Base-by-base conservation (phyloP, 2,329 filamentous ascomycete species). In the Colletotrichum euphorbiae region DNA sequence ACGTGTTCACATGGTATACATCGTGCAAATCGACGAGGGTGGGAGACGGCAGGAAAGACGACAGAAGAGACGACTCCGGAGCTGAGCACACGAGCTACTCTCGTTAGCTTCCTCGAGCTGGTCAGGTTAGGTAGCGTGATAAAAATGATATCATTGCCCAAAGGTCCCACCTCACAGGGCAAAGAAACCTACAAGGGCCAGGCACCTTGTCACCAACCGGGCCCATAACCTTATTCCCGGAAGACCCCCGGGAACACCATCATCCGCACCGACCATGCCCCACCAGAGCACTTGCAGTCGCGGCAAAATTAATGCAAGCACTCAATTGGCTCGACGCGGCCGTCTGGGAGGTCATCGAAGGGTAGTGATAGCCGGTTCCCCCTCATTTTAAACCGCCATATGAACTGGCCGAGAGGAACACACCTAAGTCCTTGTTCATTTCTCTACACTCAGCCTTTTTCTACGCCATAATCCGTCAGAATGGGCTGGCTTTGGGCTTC, bases 401-500 rank as follows among this genome's bases (percentile, higher is more conserved):
- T 46, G 19, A 42, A 36, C 48, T 48, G 21, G 42, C 28, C 15
- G 31, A 56, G 51, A 28, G 52, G 13, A 24, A 12, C 11, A 50
- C 12, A 28, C 33, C 4, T 11, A 4, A 9, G 13, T 13, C 6
- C n/a, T 31, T 13, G 24, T 13, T 33, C n/a, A 11, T 2, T 19
- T 21, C 15, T 13, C 6, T 4, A 28, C 13, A 15, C 19, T 15
- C 12, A n/a, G 15, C 13, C 4, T 21, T 3, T 12, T 38, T 31
- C 12, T 42, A 9, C n/a, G 15, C 31, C 17, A 13, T 24, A 8
- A 54, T 15, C 24, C 21, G 24, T 71, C 73, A 80, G 62, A 70
- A 90, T 90, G 88, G 87, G 87, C 71, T 90, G 88, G 88, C 80
- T 89, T 70, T 90, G 87, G 86, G 81, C 84, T 67, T 81, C 79